Percentiles rank a stretch among this genome's conserved stretches.
phyloP scores from a whole-genome alignment of 116 monocot genomes.

The Zostera marina region DNA sequence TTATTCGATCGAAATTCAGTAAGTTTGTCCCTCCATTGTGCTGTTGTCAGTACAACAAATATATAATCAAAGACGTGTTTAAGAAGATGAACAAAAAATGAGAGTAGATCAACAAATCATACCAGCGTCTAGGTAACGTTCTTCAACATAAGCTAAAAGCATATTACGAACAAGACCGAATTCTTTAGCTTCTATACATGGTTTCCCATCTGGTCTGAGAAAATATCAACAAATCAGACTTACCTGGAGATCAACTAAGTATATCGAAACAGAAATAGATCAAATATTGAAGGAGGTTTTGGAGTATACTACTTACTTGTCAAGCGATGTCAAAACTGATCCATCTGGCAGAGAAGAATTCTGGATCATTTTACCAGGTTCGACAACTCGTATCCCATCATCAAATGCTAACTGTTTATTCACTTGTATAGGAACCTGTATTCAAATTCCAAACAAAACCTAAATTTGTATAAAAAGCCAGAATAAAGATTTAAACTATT shows the following conservation, averaged over 20 bases:
- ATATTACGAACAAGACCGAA: slow-evolving; percentile 56
- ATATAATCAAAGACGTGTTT: not conserved
- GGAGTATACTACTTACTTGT: slow-evolving; percentile 49
- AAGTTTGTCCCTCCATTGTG: slow-evolving; percentile 68
- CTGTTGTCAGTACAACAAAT: slow-evolving; percentile 16
- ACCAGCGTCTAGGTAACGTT: slow-evolving; percentile 77
- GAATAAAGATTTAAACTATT: not conserved
- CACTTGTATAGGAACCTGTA: slow-evolving; percentile 91
- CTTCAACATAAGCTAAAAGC: slow-evolving; percentile 63
- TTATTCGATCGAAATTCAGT: slow-evolving; percentile 45
- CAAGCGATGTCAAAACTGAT: slow-evolving; percentile 42
- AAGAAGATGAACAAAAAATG: not conserved
- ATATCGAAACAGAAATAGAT: not conserved
- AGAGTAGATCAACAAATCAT: slow-evolving; percentile 1
- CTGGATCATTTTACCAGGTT: slow-evolving; percentile 27
- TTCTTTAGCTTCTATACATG: slow-evolving; percentile 47
- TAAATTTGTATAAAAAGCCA: not conserved
- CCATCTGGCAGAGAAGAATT: slow-evolving; percentile 29
- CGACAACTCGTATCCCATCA: slow-evolving; percentile 77
- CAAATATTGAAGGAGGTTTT: not conserved
- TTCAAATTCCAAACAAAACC: slow-evolving; percentile 2
- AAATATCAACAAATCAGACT: not conserved
- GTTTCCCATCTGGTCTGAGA: slow-evolving; percentile 47
- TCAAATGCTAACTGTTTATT: slow-evolving; percentile 51
- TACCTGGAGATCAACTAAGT: not conserved